phyloP scores from a whole-genome alignment of 1,284 basidiomycete species.

The Mycosarcoma mackinlayi region DNA sequence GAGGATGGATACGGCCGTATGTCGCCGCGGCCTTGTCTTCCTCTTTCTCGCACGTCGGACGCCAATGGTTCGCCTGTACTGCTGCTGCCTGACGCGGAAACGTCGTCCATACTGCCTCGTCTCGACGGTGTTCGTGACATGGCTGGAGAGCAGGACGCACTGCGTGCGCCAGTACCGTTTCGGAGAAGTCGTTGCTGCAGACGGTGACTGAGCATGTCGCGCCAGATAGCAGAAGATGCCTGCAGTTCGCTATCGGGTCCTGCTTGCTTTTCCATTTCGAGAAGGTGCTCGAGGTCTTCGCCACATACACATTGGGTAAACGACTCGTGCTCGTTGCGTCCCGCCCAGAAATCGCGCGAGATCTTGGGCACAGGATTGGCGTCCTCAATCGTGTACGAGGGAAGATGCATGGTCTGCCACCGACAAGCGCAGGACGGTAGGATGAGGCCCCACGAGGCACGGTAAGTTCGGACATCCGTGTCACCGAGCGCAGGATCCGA shows the following conservation, averaged over 20 bases:
- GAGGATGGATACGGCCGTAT: not conserved
- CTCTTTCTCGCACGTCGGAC: constrained; percentile 5
- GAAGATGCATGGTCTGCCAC: constrained; percentile 48
- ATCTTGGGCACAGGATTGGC: constrained; percentile 48
- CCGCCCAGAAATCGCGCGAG: constrained; percentile 47
- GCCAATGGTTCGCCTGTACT: not conserved
- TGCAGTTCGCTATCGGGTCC: constrained; percentile 34
- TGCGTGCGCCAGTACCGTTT: constrained; percentile 8
- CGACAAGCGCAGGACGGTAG: constrained; percentile 47
- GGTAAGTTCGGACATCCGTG: constrained; percentile 30
- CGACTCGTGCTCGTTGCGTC: constrained; percentile 51
- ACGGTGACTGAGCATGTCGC: constrained; percentile 42
- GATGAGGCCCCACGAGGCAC: constrained; percentile 36
- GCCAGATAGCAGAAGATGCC: constrained; percentile 42
- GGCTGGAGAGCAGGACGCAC: constrained; percentile 17
- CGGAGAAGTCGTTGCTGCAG: constrained; percentile 33
- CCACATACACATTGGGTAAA: constrained; percentile 51
- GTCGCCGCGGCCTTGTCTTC: constrained; percentile 6
- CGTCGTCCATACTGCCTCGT: constrained; percentile 22
- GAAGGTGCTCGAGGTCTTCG: constrained; percentile 37
- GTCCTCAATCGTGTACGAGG: constrained; percentile 43
- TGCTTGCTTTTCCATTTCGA: constrained; percentile 48
- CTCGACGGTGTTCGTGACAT: constrained; percentile 24
- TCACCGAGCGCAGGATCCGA: constrained; percentile 25
- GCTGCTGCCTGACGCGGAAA: not conserved